phyloP scores from a whole-genome alignment of 768 basidiomycete genomes.

The Suillus paluster region DNA sequence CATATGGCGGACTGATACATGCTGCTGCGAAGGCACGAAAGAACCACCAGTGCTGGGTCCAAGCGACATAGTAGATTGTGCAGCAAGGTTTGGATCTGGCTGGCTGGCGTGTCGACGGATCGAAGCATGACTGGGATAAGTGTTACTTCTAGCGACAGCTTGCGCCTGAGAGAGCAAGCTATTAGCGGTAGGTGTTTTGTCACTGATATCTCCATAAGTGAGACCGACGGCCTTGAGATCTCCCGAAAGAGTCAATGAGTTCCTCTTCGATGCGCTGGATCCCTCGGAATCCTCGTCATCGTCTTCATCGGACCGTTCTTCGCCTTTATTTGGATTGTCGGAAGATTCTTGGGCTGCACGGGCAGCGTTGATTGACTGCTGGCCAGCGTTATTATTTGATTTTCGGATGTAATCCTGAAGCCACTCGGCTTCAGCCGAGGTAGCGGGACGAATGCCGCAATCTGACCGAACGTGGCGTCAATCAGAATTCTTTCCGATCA shows the following conservation, averaged over 20 bases:
- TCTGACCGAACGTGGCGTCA: constrained; percentile 50
- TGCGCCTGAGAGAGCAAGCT: constrained; percentile 80
- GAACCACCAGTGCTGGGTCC: constrained; percentile 49
- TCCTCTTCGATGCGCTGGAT: constrained; percentile 74
- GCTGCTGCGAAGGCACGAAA: constrained; percentile 51
- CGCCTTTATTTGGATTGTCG: constrained; percentile 61
- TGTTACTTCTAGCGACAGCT: constrained; percentile 56
- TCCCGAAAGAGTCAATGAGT: constrained; percentile 67
- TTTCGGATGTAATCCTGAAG: constrained; percentile 91
- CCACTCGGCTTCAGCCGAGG: constrained; percentile 89
- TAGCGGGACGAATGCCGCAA: constrained; percentile 92
- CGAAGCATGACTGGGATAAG: constrained; percentile 70
- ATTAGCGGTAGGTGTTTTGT: constrained; percentile 87
- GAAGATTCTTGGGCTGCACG: constrained; percentile 72
- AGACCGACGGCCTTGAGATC: constrained; percentile 59
- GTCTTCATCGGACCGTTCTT: constrained; percentile 81
- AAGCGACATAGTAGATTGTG: constrained; percentile 62
- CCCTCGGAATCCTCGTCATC: constrained; percentile 88
- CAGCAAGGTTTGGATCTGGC: constrained; percentile 56
- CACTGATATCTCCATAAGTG: constrained; percentile 69
- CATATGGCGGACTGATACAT: constrained; percentile 73
- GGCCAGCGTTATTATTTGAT: constrained; percentile 84
- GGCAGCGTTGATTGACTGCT: constrained; percentile 75
- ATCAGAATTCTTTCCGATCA: constrained; percentile 37
- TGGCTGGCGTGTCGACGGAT: constrained; percentile 73